Percentiles rank a stretch among this genome's conserved stretches.
Conservation (phyloP, 352 stramenopile genomes). For the Globisporangium heterothallicum region DNA sequence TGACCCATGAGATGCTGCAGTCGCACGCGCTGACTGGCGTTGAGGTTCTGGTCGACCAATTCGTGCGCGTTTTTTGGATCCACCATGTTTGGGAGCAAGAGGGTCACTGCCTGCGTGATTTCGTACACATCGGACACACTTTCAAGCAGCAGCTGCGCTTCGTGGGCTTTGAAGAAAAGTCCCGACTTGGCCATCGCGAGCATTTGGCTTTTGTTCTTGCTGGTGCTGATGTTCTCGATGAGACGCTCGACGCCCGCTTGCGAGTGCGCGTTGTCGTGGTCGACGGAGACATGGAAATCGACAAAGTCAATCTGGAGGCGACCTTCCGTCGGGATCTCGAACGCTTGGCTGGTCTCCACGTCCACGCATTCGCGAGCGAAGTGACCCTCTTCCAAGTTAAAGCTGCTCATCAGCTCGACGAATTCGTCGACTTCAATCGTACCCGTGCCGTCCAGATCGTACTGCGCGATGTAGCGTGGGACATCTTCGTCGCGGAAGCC, state of each 20-base stretch:
- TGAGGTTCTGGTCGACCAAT: constrained; percentile 66
- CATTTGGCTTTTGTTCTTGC: constrained; percentile 80
- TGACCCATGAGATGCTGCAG: constrained; percentile 65
- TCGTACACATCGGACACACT: constrained; percentile 62
- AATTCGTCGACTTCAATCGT: constrained; percentile 79
- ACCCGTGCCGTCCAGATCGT: constrained; percentile 66
- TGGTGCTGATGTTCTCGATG: constrained; percentile 70
- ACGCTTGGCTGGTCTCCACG: constrained; percentile 47
- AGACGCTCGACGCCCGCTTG: constrained; percentile 58
- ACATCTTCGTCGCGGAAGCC: constrained; percentile 60
- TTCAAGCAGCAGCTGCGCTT: constrained; percentile 67
- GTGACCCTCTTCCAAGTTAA: constrained; percentile 43
- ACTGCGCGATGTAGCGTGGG: constrained; percentile 54
- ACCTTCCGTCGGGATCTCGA: constrained; percentile 59
- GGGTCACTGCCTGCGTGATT: constrained; percentile 50
- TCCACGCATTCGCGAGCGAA: constrained; percentile 54
- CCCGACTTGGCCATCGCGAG: constrained; percentile 73
- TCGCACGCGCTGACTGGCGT: constrained; percentile 33
- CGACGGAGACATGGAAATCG: constrained; percentile 67
- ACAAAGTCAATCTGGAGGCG: constrained; percentile 64
- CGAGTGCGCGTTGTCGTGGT: constrained; percentile 64
- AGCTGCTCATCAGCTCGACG: constrained; percentile 67
- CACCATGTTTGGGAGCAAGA: constrained; percentile 71
- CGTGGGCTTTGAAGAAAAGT: constrained; percentile 55
- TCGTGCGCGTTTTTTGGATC: constrained; percentile 52